Evolutionary conservation across 225 moss, liverwort and hornwort species (phyloP).

Genomic region (Physcomitrium patens): DNA sequence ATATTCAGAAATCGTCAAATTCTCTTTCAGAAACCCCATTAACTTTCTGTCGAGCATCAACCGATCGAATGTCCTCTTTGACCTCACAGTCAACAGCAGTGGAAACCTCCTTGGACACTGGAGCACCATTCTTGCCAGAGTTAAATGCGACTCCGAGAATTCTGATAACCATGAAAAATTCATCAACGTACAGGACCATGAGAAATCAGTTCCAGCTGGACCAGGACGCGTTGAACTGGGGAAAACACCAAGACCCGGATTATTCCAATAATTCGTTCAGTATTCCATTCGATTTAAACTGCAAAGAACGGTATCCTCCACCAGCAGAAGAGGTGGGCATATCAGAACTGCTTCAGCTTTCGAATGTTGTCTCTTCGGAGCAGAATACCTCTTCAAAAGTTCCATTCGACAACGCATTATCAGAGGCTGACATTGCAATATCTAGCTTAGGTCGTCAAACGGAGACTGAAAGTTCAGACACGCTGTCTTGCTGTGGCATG

Average conservation of each 20-base stretch:
- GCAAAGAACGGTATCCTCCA: background rate
- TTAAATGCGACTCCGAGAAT: background rate
- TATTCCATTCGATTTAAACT: constrained; percentile 13
- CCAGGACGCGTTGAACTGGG: background rate
- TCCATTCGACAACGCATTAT: background rate
- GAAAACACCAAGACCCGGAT: background rate
- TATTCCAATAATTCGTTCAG: background rate
- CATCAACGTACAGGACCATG: background rate
- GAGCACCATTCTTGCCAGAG: background rate
- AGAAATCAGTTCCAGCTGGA: background rate
- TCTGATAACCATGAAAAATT: constrained; percentile 2
- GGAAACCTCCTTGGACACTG: constrained; percentile 1
- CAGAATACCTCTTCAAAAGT: background rate
- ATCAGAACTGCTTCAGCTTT: background rate
- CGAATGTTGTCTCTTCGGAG: background rate
- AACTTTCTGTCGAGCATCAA: background rate
- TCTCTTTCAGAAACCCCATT: constrained; percentile 3
- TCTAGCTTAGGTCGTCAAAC: background rate
- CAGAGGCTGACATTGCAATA: background rate
- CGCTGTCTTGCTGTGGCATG: constrained; percentile 2
- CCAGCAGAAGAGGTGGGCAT: background rate
- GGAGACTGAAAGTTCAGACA: constrained; percentile 1
- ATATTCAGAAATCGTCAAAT: background rate
- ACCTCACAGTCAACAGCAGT: constrained; percentile 18
- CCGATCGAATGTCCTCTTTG: background rate